A percentile compares a stretch with the other conserved stretches of the same genome.
These are phyloP conservation scores for Eimeria acervulina DNA, from an alignment of 169 alveolate genomes.

Conservation along the genomic window DNA sequence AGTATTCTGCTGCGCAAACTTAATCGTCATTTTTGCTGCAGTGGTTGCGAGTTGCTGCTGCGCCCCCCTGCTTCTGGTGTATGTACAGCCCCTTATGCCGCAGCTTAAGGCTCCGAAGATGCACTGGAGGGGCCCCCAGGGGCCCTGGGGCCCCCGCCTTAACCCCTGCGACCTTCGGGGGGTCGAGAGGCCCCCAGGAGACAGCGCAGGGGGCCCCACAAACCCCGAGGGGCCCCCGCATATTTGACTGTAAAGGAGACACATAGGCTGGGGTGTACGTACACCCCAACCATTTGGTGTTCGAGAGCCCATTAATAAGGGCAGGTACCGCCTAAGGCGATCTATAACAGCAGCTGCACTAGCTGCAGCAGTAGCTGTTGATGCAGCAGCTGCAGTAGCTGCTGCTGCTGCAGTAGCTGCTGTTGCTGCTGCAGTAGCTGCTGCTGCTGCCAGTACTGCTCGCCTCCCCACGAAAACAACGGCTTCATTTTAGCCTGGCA, in stretches of 20 bases:
- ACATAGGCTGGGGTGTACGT: conserved; percentile 1
- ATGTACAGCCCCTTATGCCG: conserved; percentile 24
- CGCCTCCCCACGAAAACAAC: too few species aligned
- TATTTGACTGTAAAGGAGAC: conserved; percentile 2
- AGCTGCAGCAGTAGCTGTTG: background rate
- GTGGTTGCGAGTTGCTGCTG: conserved; percentile 51
- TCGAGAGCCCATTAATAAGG: too few species aligned
- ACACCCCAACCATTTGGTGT: background rate
- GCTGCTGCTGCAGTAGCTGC: background rate
- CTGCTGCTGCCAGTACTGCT: too few species aligned
- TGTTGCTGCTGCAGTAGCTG: background rate
- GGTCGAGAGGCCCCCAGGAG: conserved; percentile 17
- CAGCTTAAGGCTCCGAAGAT: background rate
- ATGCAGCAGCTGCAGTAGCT: background rate
- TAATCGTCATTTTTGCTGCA: conserved; percentile 17
- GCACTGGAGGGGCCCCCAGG: conserved; percentile 17
- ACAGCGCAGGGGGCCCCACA: conserved; percentile 1
- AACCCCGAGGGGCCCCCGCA: background rate
- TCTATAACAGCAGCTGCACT: background rate
- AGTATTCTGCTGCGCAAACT: background rate
- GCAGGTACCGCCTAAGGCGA: background rate
- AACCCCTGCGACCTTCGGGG: background rate
- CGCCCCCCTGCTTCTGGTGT: conserved; percentile 49
- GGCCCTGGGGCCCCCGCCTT: conserved; percentile 8
- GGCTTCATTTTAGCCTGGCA: too few species aligned